phyloP scores from a whole-genome alignment of 768 basidiomycete genomes.

The Nidularia pulvinata region DNA sequence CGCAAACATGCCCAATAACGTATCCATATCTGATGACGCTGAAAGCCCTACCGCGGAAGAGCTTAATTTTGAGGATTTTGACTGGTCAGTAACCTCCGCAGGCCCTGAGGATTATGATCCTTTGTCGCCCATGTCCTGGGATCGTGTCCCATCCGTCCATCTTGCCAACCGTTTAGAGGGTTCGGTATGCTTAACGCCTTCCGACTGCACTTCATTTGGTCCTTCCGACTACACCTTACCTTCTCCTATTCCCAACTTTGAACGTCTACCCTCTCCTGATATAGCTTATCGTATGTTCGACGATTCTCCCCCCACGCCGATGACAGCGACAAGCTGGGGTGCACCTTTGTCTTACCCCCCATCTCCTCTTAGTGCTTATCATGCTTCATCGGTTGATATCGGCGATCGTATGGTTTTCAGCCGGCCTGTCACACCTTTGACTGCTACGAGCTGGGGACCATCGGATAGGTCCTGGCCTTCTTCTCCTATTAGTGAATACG shows the following conservation, averaged over 20 bases:
- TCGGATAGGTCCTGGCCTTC: constrained; percentile 16
- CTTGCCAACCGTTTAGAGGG: constrained; percentile 50
- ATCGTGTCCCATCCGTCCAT: constrained; percentile 51
- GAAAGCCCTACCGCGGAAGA: constrained; percentile 29
- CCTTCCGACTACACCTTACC: constrained; percentile 47
- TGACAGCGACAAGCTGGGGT: constrained; percentile 48
- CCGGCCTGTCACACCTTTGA: constrained; percentile 39
- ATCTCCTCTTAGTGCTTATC: constrained; percentile 21
- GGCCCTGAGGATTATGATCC: constrained; percentile 55
- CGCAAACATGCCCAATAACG: constrained; percentile 46
- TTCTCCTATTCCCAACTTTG: constrained; percentile 28
- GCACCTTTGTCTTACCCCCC: constrained; percentile 30
- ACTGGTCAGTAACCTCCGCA: constrained; percentile 68
- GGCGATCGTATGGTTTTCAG: constrained; percentile 40
- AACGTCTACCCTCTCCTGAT: constrained; percentile 56
- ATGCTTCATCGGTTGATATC: constrained; percentile 43
- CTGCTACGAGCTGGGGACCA: constrained; percentile 34
- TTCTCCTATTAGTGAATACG: constrained; percentile 11
- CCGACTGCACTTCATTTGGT: constrained; percentile 55
- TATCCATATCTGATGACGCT: constrained; percentile 21
- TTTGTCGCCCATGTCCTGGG: constrained; percentile 33
- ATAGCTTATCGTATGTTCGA: constrained; percentile 55
- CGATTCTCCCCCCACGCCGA: constrained; percentile 49
- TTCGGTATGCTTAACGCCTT: constrained; percentile 56
- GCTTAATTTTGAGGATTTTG: constrained; percentile 63